phyloP scores from a whole-genome alignment of 371 early-diverging fungal genomes.

The Mucor lusitanicus region DNA sequence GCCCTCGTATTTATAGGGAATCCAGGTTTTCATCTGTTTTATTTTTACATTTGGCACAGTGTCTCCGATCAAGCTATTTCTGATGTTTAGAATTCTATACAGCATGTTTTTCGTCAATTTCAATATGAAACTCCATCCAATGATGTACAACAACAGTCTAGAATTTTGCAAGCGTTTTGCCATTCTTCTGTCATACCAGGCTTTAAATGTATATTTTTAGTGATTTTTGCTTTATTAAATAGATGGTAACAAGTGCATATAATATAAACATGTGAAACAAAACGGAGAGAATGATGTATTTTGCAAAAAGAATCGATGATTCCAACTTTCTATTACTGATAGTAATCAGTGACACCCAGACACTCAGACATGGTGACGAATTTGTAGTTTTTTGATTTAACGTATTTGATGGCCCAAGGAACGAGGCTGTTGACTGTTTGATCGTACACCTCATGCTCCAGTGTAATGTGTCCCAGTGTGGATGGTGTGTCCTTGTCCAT shows the following conservation, averaged over 20 bases:
- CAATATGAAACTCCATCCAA: not conserved
- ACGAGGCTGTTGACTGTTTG: slow-evolving; percentile 33
- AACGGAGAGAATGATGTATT: not conserved
- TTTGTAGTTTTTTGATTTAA: slow-evolving; percentile 33
- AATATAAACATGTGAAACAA: not conserved
- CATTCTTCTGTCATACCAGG: not conserved
- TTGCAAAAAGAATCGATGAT: too few relatives aligned
- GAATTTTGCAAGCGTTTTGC: not conserved
- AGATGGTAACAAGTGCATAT: not conserved
- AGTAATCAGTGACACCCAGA: slow-evolving; percentile 16
- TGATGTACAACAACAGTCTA: not conserved
- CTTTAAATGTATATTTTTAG: not conserved
- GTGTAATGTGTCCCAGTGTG: slow-evolving; percentile 33
- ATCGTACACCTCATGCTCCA: slow-evolving; percentile 39
- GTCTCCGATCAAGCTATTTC: not conserved
- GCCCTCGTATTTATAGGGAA: not conserved
- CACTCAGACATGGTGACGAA: slow-evolving; percentile 55
- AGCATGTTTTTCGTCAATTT: not conserved
- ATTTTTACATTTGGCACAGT: not conserved
- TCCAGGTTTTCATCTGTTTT: not conserved
- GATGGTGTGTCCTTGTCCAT: slow-evolving; percentile 15
- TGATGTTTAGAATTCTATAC: not conserved
- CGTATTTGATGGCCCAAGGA: slow-evolving; percentile 34
- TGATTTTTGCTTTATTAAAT: not conserved
- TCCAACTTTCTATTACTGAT: slow-evolving; percentile 10